These are phyloP conservation scores for Biscogniauxia sp. DNA, from an alignment of 2,329 filamentous ascomycete genomes.

Conservation along the genomic window DNA sequence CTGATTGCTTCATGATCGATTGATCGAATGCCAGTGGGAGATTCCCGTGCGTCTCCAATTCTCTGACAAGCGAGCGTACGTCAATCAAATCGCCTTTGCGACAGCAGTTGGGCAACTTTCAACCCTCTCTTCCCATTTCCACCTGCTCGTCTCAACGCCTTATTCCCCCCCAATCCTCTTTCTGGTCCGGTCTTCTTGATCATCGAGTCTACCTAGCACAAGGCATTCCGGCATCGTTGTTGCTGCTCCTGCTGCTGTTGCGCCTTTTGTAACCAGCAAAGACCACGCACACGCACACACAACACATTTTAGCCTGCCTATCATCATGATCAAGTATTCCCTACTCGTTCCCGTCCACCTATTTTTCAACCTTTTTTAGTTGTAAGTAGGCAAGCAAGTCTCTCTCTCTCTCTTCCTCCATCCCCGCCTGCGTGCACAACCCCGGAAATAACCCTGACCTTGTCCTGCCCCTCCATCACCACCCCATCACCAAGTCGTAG, in stretches of 20 bases:
- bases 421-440: too few species aligned
- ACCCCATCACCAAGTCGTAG: too few species aligned
- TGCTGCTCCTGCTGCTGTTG: too few species aligned
- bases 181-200: too few species aligned
- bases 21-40: neutral
- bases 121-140: neutral
- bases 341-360: constrained; percentile 12
- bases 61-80: neutral
- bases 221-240: too few species aligned
- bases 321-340: constrained; percentile 29
- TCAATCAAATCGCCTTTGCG: neutral
- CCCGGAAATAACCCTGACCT: too few species aligned
- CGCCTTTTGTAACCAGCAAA: constrained; percentile 2
- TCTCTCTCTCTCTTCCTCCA: neutral
- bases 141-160: neutral
- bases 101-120: neutral
- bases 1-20: neutral
- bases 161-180: too few species aligned
- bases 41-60: neutral
- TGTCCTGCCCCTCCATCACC: neutral
- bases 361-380: constrained; percentile 23
- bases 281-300: neutral
- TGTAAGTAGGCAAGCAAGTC: constrained; percentile 17
- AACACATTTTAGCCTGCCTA: constrained; percentile 9
- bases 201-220: too few species aligned